Evolutionary conservation across 176 grass and related monocot genomes (phyloP), one percentile per base, ranked within the genome.

Genomic region (Areca catechu): DNA sequence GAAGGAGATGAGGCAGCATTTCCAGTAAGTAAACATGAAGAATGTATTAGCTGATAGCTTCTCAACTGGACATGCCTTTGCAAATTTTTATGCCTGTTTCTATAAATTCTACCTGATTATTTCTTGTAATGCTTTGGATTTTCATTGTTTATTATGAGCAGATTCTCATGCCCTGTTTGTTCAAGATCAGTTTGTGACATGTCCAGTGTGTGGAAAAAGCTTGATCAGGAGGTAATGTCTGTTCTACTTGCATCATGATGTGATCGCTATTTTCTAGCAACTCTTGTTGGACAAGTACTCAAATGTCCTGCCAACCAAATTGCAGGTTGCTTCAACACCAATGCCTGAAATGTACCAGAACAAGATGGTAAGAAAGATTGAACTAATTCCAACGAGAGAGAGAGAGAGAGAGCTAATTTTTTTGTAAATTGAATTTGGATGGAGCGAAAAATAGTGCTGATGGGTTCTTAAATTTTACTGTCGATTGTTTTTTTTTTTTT

Each of bases 131-230:
- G 34, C 34, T 43, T 12, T 3, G 34, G 34, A 64, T 73, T 53
- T 50, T 23, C 22, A 24, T 16, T 4, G 6, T 51, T 50, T 50
- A 4, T 15, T 10, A 51, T 65, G 21, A 2, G 1, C 74, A 95
- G 86, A 75, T 95, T 83, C 70, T 71, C 86, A 22, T 95, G 91
- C 65, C 91, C 83, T 5, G 68, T 84, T 28, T 95, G 91, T 74
- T 95, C 83, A 22, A 74, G 71, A 62, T 84, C 86, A 0, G 71
- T 81, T 47, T 90, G 73, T 28, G 83, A 95, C 80, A 95, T 95
- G 83, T 74, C 80, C 0, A 67, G 48, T 17, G 69, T 71, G 1
- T 95, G 91, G 91, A 34, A 73, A 54, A 95, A 71, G 65, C 86
- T 90, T 1, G 86, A 95, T 51, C 57, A 82, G 28, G 91, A 87